A percentile compares a stretch with the other conserved stretches of the same genome.
phyloP scores from a whole-genome alignment of 345 rosid genomes.

The Dipteronia sinensis region DNA sequence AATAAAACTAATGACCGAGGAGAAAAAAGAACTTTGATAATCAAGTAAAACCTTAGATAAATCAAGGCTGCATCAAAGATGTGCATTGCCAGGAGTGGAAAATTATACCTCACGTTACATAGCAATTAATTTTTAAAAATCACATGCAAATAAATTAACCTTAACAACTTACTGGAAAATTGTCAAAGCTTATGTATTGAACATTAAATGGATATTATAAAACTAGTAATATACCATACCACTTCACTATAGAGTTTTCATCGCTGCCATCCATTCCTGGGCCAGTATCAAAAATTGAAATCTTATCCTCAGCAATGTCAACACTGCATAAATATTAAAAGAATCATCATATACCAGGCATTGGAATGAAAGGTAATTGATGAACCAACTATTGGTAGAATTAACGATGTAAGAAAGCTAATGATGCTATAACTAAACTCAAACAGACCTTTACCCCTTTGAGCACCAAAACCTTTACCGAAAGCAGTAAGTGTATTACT shows the following conservation, averaged over 20 bases:
- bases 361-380: not conserved
- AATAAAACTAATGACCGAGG: not conserved
- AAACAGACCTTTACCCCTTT: not conserved
- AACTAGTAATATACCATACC: constrained; percentile 39
- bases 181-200: not conserved
- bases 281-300: constrained; percentile 77
- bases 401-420: not conserved
- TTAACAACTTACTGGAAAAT: not conserved
- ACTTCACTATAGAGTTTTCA: constrained; percentile 55
- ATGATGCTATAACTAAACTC: not conserved
- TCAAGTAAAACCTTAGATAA: not conserved
- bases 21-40: constrained; percentile 8
- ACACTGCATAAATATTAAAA: constrained; percentile 45
- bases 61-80: not conserved
- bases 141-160: not conserved
- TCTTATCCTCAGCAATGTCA: constrained; percentile 40
- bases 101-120: not conserved
- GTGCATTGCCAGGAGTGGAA: not conserved
- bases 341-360: not conserved
- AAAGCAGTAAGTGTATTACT: not conserved
- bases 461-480: not conserved
- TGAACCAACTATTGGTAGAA: not conserved
- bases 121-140: not conserved
- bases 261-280: constrained; percentile 76
- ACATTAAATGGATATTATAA: not conserved